Evolutionary conservation across 495 filamentous ascomycete species (phyloP).

Genomic region (Neurospora sp.): DNA sequence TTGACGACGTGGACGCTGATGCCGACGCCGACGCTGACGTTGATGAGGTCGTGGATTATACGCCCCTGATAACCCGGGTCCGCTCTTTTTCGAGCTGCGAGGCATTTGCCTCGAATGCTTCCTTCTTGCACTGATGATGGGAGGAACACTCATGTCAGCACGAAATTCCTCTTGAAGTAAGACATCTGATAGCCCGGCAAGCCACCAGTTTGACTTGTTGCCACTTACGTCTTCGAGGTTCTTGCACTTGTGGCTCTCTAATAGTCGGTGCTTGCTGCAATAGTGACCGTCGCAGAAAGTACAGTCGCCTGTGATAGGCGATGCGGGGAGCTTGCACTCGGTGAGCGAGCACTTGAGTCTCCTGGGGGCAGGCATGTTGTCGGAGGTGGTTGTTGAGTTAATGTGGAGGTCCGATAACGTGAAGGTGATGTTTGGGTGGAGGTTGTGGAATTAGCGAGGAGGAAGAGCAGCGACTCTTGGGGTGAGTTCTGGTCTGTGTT

Average conservation of each 20-base stretch:
- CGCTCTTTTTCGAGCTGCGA: slow-evolving; percentile 85
- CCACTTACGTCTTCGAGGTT: slow-evolving; percentile 77
- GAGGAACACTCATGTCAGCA: slow-evolving; percentile 18
- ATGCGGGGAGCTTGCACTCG: slow-evolving; percentile 74
- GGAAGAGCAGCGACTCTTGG: background rate
- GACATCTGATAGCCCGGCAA: slow-evolving; percentile 35
- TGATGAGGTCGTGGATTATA: slow-evolving; percentile 17
- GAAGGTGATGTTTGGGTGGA: slow-evolving; percentile 8
- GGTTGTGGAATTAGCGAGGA: slow-evolving; percentile 6
- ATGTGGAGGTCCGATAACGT: slow-evolving; percentile 1
- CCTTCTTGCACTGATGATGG: slow-evolving; percentile 72
- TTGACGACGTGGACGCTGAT: background rate
- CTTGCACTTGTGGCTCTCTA: slow-evolving; percentile 87
- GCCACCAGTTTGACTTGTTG: slow-evolving; percentile 33
- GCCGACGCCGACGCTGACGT: background rate
- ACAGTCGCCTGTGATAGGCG: slow-evolving; percentile 92
- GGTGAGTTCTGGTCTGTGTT: background rate
- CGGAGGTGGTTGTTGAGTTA: slow-evolving; percentile 12
- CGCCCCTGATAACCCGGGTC: slow-evolving; percentile 50
- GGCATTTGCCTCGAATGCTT: slow-evolving; percentile 82
- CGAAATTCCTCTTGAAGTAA: slow-evolving; percentile 22
- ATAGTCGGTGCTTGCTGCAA: slow-evolving; percentile 85
- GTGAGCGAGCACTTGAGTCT: slow-evolving; percentile 83
- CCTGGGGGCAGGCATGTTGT: slow-evolving; percentile 52
- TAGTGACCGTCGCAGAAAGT: slow-evolving; percentile 88